Evolutionary conservation across 352 stramenopile genomes (phyloP).

Genomic region (Pythium brachiatum): DNA sequence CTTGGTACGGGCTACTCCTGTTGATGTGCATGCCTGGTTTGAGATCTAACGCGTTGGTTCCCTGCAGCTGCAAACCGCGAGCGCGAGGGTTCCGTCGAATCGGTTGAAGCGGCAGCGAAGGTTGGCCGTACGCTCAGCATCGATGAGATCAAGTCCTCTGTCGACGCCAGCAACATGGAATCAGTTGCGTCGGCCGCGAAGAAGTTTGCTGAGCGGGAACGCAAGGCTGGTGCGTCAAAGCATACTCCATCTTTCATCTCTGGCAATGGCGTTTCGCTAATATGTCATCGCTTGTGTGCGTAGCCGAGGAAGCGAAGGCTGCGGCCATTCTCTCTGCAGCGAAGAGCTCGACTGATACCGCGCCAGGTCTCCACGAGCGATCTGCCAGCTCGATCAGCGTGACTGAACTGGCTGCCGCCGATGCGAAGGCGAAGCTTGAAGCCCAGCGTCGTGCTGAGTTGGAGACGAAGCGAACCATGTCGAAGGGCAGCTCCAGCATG

Average conservation of each 20-base stretch:
- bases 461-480: constrained; percentile 14
- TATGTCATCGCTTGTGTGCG: background rate
- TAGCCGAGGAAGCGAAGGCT: constrained; percentile 15
- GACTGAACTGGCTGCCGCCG: constrained; percentile 8
- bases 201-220: constrained; percentile 66
- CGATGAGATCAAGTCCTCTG: constrained; percentile 53
- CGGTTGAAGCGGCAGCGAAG: constrained; percentile 21
- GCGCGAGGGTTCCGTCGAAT: constrained; percentile 18
- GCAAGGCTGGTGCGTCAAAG: constrained; percentile 40
- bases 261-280: background rate
- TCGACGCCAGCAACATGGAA: constrained; percentile 49
- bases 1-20: constrained; percentile 31
- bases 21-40: too few species aligned
- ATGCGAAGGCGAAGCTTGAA: constrained; percentile 15
- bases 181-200: constrained; percentile 48
- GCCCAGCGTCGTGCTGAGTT: constrained; percentile 16
- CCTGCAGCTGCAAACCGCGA: constrained; percentile 31
- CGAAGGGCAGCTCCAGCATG: constrained; percentile 17
- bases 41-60: background rate
- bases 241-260: background rate
- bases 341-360: background rate
- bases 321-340: background rate
- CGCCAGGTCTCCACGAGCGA: background rate
- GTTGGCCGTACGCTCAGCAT: constrained; percentile 31
- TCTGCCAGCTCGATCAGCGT: constrained; percentile 3